Evolutionary conservation across 352 stramenopile species (phyloP), one percentile per base, ranked within the genome.

Genomic region (Globisporangium radiosum): DNA sequence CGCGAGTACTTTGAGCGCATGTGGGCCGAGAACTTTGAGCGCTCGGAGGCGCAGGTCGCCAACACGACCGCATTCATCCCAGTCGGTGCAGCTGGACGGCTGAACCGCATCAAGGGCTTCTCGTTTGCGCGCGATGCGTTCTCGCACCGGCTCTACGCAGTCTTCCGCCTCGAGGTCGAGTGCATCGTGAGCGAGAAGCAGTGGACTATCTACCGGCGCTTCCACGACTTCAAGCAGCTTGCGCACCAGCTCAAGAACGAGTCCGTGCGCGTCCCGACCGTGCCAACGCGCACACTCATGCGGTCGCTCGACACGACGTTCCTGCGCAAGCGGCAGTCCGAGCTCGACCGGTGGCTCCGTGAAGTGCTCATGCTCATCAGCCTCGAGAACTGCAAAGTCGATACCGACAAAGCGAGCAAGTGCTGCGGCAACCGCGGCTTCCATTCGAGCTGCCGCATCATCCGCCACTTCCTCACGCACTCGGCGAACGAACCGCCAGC

Each of bases 161-260:
- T 93, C 9, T 93, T 91, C 58, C 83, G 83, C 8, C 60, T 93
- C 42, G 83, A 93, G 61, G 81, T 93, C 59, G 84, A 93, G 69
- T 91, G 81, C 62, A 90, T 89, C 52, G 81, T 89, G 37, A 93
- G 78, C 48, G 80, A 90, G 57, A 93, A 93, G 64, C 84, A 90
- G 57, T 93, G 84, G 84, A 93, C 84, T 7, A 88, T 93, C 63
- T 93, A 93, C 66, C 70, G 84, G 7, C 78, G 84, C 38, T 93
- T 91, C 67, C 81, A 93, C 65, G 84, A 93, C 68, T 93, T 93
- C 53, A 91, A 90, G 50, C 77, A 93, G 59, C 76, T 93, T 37
- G 79, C 79, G 52, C 78, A 90, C 54, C 84, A 89, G 68, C 67
- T 93, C 55, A 93, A 90, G 66, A 88, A 79, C 55, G 73, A 85